phyloP scores from a whole-genome alignment of 202 grass and related monocot species.

The Brachypodium distachyon region DNA sequence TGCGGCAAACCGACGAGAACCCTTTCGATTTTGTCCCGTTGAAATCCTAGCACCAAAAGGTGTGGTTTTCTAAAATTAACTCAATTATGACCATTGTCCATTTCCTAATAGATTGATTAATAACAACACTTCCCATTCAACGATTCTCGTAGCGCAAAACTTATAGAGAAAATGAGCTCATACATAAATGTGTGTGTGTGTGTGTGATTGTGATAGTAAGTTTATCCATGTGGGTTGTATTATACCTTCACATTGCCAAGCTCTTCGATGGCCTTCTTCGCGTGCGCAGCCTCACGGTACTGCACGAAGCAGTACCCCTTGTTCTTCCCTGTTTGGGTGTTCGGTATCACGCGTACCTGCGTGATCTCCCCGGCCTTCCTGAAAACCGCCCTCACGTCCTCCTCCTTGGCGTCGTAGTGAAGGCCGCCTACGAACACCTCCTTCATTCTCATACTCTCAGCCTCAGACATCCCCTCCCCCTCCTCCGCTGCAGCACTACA shows the following conservation, averaged over 20 bases:
- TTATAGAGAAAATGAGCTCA: not conserved
- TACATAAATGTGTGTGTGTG: too few relatives aligned
- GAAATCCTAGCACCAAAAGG: too few relatives aligned
- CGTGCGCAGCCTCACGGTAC: slow-evolving; percentile 41
- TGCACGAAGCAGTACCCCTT: slow-evolving; percentile 61
- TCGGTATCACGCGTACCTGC: slow-evolving; percentile 52
- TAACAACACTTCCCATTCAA: not conserved
- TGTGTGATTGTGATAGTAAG: too few relatives aligned
- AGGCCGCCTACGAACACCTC: slow-evolving; percentile 75
- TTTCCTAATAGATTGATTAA: not conserved
- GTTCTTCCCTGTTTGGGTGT: slow-evolving; percentile 39
- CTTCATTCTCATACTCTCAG: slow-evolving; percentile 37
- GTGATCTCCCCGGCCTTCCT: slow-evolving; percentile 38
- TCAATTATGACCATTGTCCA: not conserved
- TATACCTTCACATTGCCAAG: slow-evolving; percentile 67
- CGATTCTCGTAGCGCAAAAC: not conserved
- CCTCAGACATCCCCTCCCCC: slow-evolving; percentile 20
- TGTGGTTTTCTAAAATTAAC: too few relatives aligned
- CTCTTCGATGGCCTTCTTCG: slow-evolving; percentile 50
- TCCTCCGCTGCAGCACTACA: slow-evolving; percentile 3
- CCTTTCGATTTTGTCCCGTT: too few relatives aligned
- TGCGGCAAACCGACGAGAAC: too few relatives aligned
- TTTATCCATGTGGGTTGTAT: too few relatives aligned
- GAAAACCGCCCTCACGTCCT: slow-evolving; percentile 42
- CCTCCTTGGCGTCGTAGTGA: slow-evolving; percentile 37